These are phyloP conservation scores for Haplosporangium sp. DNA, from an alignment of 371 early-diverging fungal species.

Conservation along the genomic window DNA sequence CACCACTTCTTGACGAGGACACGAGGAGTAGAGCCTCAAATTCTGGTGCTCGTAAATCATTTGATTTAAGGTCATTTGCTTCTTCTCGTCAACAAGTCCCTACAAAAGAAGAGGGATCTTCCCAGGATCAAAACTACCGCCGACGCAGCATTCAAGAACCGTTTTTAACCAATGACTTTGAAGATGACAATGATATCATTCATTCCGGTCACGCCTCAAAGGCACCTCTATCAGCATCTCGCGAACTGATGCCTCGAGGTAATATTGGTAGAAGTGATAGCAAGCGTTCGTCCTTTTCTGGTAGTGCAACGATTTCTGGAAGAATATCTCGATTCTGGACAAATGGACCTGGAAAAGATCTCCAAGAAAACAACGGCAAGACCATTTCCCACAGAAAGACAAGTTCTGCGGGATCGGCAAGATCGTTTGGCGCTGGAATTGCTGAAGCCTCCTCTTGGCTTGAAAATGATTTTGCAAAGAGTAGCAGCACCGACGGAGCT, in stretches of 20 bases:
- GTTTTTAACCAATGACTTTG: slow-evolving; percentile 6
- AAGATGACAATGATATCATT: background rate
- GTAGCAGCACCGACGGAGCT: background rate
- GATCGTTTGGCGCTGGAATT: background rate
- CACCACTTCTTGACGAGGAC: background rate
- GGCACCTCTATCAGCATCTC: background rate
- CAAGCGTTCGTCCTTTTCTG: slow-evolving; percentile 33
- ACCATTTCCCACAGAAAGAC: background rate
- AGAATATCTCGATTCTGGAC: slow-evolving; percentile 49
- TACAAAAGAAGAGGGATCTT: background rate
- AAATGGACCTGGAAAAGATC: slow-evolving; percentile 17
- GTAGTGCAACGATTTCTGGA: slow-evolving; percentile 49
- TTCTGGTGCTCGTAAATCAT: slow-evolving; percentile 13
- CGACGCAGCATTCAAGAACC: slow-evolving; percentile 44
- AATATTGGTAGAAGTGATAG: background rate
- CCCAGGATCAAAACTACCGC: background rate
- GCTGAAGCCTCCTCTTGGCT: background rate
- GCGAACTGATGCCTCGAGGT: background rate
- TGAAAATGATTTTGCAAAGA: background rate
- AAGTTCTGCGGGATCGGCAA: slow-evolving; percentile 10
- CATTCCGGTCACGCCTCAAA: slow-evolving; percentile 1
- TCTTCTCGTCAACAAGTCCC: slow-evolving; percentile 1
- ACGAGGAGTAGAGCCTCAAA: slow-evolving; percentile 5
- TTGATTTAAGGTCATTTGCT: slow-evolving; percentile 16
- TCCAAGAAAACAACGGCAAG: background rate